Percentiles rank a stretch among this genome's conserved stretches.
Evolutionary conservation across 2,329 filamentous ascomycete species (phyloP).

Genomic region (Juglanconis sp.): DNA sequence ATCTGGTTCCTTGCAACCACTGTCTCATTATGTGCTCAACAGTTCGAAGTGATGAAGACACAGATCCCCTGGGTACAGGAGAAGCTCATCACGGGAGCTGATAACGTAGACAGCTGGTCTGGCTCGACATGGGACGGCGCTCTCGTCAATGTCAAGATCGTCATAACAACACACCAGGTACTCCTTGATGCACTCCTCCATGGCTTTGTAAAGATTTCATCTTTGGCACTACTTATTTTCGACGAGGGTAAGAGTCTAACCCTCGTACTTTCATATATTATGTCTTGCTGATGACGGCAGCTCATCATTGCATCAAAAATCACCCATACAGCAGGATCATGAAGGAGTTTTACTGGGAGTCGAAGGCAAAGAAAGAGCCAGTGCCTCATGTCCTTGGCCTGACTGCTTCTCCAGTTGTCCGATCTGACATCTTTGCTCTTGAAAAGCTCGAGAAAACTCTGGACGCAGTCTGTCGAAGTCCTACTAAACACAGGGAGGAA

Average conservation of each 20-base stretch:
- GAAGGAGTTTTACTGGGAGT: constrained; percentile 63
- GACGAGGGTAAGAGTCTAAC: constrained; percentile 65
- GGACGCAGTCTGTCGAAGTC: constrained; percentile 66
- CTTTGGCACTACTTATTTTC: constrained; percentile 69
- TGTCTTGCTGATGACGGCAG: constrained; percentile 36
- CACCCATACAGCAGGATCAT: constrained; percentile 70
- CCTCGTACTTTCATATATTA: not conserved
- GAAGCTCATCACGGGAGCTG: constrained; percentile 63
- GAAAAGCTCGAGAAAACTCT: constrained; percentile 65
- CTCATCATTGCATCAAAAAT: constrained; percentile 68
- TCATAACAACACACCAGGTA: constrained; percentile 75
- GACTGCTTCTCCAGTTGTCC: constrained; percentile 74
- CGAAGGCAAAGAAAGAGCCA: constrained; percentile 31
- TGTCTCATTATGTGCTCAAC: constrained; percentile 64
- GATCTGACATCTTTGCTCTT: constrained; percentile 52
- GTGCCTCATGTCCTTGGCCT: constrained; percentile 72
- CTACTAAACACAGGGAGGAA: constrained; percentile 65
- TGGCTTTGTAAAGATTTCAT: constrained; percentile 65
- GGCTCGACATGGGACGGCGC: constrained; percentile 66
- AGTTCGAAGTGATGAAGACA: constrained; percentile 55
- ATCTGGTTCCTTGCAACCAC: constrained; percentile 76
- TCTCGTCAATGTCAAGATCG: constrained; percentile 62
- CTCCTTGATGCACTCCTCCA: constrained; percentile 71
- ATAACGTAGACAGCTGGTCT: constrained; percentile 69
- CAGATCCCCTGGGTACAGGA: constrained; percentile 60